Base-by-base conservation (phyloP, 2,329 filamentous ascomycete species). In the Exophiala viscosa region DNA sequence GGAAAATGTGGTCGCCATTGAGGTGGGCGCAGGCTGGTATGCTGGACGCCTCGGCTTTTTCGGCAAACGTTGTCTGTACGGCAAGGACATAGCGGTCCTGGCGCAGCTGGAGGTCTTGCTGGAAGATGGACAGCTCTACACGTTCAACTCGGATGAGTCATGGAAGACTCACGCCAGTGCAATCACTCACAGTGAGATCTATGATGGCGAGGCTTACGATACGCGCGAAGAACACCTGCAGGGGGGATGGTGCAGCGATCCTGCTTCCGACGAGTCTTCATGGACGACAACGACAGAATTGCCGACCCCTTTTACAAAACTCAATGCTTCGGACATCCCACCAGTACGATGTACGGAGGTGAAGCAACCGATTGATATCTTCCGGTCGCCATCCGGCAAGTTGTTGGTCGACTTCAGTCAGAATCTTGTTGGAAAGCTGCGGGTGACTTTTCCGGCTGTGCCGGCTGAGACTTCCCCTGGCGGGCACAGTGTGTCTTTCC, bases 331-430 rank as follows among this genome's bases (percentile, higher is more conserved):
- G 0, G 70, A 75, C 51, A 69, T 66, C 0, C 71, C 77, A 2
- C 77, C 77, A 0, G 71, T 80, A 0, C 67, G 73, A 11, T 61
- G 65, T 3, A 65, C 65, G 0, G 62, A 72, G 54, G 60, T 54
- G 28, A 36, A 68, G 32, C 61, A 59, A 17, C 64, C 69, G 0
- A 44, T 54, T 3, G 44, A 64, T 1, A 64, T 70, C 5, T 62
- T 69, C 23, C 60, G 36, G 2, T 69, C 71, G 0, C 66, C 69
- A 0, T 71, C 72, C 0, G 76, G 76, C 3, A 78, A 78, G 58
- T 74, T 67, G 0, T 65, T 82, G 1, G 53, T 83, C 31, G 79
- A 83, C 56, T 82, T 83, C 62, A 79, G 79, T 1, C 79, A 83
- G 60, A 82, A 83, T 57, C 66, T 83, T 0, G 79, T 82, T 0